phyloP scores from a whole-genome alignment of 805 yeast genomes.

The Starmera dryadoides region DNA sequence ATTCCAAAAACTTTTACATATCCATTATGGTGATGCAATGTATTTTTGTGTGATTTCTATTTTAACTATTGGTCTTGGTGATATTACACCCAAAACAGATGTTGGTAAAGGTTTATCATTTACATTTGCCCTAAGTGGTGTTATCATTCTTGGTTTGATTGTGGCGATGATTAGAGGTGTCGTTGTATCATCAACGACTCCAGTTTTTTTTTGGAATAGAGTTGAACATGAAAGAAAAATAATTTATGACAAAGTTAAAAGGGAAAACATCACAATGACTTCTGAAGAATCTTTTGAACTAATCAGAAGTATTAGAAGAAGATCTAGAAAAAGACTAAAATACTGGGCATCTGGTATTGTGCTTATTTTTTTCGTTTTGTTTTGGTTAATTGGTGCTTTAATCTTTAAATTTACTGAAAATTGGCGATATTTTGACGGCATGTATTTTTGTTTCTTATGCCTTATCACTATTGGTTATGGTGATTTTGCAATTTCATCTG shows the following conservation, averaged over 20 bases:
- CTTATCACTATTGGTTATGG: conserved; percentile 85
- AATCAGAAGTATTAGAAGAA: conserved; percentile 45
- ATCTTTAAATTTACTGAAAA: conserved; percentile 52
- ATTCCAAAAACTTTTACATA: conserved; percentile 36
- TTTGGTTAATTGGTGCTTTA: conserved; percentile 71
- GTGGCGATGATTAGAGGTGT: conserved; percentile 63
- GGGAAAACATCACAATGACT: conserved; percentile 19
- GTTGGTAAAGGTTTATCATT: conserved; percentile 53
- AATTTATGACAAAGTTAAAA: conserved; percentile 17
- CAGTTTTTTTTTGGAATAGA: conserved; percentile 60
- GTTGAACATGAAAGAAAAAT: conserved; percentile 43
- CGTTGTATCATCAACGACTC: conserved; percentile 51
- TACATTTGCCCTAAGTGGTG: conserved; percentile 62
- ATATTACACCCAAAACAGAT: conserved; percentile 45
- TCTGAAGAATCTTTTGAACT: conserved; percentile 43
- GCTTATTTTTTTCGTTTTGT: conserved; percentile 38
- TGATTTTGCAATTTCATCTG: conserved; percentile 52
- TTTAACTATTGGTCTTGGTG: conserved; percentile 79
- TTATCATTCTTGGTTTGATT: conserved; percentile 66
- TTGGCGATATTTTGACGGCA: conserved; percentile 65
- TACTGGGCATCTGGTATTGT: conserved; percentile 32
- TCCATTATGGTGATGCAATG: conserved; percentile 58
- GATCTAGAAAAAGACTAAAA: conserved; percentile 32
- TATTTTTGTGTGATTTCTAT: conserved; percentile 70
- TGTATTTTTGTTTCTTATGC: conserved; percentile 74